A percentile compares a stretch with the other conserved stretches of the same genome.
These are phyloP conservation scores for Trichoderma gracile DNA, from an alignment of 2,329 filamentous ascomycete genomes.

Conservation along the genomic window DNA sequence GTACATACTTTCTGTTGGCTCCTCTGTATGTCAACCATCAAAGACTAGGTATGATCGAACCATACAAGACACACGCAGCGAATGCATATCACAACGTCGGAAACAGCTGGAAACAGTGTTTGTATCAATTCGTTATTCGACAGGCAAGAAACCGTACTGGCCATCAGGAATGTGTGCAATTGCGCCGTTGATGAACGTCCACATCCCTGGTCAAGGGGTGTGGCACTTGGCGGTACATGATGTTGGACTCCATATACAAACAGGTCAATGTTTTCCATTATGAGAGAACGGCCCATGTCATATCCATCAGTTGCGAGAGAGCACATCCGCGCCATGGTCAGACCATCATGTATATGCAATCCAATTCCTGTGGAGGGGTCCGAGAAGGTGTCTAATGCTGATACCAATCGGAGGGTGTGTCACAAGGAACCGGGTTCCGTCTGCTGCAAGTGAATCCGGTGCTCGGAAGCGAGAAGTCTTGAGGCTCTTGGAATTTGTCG, in stretches of 20 bases:
- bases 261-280: background rate
- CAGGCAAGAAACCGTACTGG: background rate
- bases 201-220: background rate
- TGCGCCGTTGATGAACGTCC: too few relatives aligned
- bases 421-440: background rate
- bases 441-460: background rate
- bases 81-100: background rate
- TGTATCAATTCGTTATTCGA: background rate
- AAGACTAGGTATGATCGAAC: background rate
- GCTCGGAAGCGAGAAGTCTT: constrained; percentile 4
- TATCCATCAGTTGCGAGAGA: background rate
- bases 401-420: background rate
- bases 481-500: background rate
- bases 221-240: background rate
- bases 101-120: background rate
- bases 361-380: background rate
- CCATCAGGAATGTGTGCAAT: too few relatives aligned
- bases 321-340: background rate
- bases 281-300: background rate
- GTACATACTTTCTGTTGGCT: too few relatives aligned
- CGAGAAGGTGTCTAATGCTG: background rate
- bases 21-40: too few relatives aligned
- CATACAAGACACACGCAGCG: background rate
- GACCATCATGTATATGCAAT: background rate
- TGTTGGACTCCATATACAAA: background rate